Percentiles rank a stretch among this genome's conserved stretches.
Evolutionary conservation across 2,329 filamentous ascomycete species (phyloP).

Genomic region (Albophoma yamanashiensis): DNA sequence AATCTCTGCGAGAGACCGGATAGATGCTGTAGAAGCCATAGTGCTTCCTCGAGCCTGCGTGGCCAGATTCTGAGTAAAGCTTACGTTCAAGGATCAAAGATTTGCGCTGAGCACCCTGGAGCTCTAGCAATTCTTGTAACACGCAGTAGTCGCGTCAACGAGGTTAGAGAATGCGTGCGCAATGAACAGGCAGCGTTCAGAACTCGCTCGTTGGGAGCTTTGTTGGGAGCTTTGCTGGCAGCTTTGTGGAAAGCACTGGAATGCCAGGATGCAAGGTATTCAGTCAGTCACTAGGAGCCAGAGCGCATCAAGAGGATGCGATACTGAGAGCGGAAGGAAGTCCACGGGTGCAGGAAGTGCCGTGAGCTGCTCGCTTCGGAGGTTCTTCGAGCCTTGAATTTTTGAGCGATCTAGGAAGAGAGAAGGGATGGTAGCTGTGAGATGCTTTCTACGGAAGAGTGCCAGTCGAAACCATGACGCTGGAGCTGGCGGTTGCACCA

Average conservation of each 20-base stretch:
- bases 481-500: neutral
- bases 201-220: neutral
- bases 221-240: neutral
- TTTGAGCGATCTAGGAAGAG: neutral
- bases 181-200: neutral
- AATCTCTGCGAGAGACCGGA: slow-evolving; percentile 40
- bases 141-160: neutral
- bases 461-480: neutral
- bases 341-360: neutral
- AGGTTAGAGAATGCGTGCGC: neutral
- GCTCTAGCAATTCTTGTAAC: neutral
- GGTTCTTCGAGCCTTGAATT: neutral
- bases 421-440: neutral
- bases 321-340: neutral
- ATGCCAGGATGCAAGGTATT: too few relatives aligned
- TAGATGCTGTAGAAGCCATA: slow-evolving; percentile 1
- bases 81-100: neutral
- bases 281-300: neutral
- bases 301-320: neutral
- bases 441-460: neutral
- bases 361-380: neutral
- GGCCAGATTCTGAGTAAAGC: neutral
- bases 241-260: neutral
- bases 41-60: neutral
- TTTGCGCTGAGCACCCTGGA: neutral